Conservation (phyloP, 257 asterid genomes). For the Henckelia pumila region DNA sequence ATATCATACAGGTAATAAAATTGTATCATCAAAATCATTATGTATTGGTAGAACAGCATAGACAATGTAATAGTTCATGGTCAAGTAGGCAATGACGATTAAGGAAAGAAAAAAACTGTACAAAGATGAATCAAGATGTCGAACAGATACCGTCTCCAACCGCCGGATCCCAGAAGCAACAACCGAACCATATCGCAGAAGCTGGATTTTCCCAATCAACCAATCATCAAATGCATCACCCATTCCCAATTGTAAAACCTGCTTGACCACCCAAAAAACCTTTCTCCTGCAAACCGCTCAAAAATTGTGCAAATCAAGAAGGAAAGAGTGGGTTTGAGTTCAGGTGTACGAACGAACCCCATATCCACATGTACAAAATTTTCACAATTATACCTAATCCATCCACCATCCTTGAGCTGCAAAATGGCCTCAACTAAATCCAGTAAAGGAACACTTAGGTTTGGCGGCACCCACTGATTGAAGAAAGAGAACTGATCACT, state of each 20-base stretch:
- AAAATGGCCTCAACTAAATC: conserved; percentile 88
- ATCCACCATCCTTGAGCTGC: conserved; percentile 98
- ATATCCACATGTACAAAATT: conserved; percentile 21
- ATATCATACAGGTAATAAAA: conserved; percentile 16
- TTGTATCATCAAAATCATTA: conserved; percentile 20
- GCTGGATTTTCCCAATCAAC: conserved; percentile 88
- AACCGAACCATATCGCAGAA: conserved; percentile 76
- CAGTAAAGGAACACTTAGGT: conserved; percentile 70
- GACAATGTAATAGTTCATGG: background rate
- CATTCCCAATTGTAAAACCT: conserved; percentile 95
- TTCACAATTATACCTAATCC: conserved; percentile 71
- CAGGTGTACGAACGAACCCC: conserved; percentile 22
- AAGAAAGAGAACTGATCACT: conserved; percentile 23
- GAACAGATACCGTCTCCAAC: conserved; percentile 40
- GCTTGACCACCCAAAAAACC: conserved; percentile 98
- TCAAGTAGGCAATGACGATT: conserved; percentile 15
- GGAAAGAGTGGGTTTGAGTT: conserved; percentile 18
- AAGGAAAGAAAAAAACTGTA: background rate
- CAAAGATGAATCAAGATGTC: background rate
- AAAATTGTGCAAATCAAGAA: conserved; percentile 25
- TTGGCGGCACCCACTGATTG: conserved; percentile 95
- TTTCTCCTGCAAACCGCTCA: conserved; percentile 62
- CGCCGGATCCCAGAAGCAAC: conserved; percentile 86
- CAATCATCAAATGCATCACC: conserved; percentile 99
- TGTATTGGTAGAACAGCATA: conserved; percentile 11